Evolutionary conservation across 2,329 filamentous ascomycete genomes (phyloP).

Genomic region (Triangularia verruculosa): DNA sequence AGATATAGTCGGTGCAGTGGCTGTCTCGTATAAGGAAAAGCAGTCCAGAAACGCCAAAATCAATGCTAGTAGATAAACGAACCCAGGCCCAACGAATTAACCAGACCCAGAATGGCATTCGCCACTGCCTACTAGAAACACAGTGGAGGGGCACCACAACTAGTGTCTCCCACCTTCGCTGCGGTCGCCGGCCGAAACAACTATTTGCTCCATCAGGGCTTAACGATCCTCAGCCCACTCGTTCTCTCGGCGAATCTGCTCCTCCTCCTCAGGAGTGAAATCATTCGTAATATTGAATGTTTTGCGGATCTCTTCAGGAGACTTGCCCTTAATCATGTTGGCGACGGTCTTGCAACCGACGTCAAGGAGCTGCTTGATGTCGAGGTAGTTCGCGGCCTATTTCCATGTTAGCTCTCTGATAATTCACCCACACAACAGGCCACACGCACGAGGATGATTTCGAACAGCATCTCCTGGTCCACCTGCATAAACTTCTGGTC

Average conservation of each 20-base stretch:
- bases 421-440: background rate
- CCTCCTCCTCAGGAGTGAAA: constrained; percentile 97
- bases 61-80: background rate
- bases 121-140: background rate
- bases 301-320: constrained; percentile 97
- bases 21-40: background rate
- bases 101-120: background rate
- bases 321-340: constrained; percentile 99
- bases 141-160: background rate
- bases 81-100: background rate
- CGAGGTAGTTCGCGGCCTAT: constrained; percentile 94
- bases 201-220: constrained; percentile 25
- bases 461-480: constrained; percentile 99
- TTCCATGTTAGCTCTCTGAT: constrained; percentile 26
- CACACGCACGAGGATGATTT: constrained; percentile 84
- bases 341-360: constrained; percentile 99
- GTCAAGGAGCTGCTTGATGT: constrained; percentile 96
- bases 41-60: background rate
- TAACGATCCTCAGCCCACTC: constrained; percentile 86
- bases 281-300: constrained; percentile 99
- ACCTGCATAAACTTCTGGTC: constrained; percentile 99
- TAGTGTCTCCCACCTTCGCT: background rate
- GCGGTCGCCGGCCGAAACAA: background rate
- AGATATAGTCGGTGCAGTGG: background rate
- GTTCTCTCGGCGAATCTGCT: constrained; percentile 91